phyloP scores from a whole-genome alignment of 108 stramenopile species.

The Cyclotella baltica region DNA sequence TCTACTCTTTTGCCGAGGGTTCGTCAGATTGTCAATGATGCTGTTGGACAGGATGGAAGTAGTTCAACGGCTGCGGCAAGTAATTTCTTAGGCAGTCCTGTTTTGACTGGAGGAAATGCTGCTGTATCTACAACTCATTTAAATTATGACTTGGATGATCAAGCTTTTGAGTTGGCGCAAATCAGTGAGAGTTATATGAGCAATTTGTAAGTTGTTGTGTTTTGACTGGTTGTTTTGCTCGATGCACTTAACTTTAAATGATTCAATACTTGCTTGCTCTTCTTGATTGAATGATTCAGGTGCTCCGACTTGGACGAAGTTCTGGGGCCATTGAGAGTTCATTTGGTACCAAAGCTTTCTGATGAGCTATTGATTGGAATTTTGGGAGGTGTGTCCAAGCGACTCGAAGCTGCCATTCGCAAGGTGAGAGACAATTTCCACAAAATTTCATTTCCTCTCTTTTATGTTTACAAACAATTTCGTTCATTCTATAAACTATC shows the following conservation, averaged over 20 bases:
- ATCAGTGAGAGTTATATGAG: constrained; percentile 84
- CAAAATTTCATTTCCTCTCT: not conserved
- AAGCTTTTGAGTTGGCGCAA: constrained; percentile 76
- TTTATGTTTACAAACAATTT: not conserved
- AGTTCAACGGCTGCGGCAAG: constrained; percentile 28
- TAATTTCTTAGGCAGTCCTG: constrained; percentile 59
- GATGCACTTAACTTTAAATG: no score
- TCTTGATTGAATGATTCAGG: constrained; percentile 36
- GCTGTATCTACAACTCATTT: constrained; percentile 56
- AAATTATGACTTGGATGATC: constrained; percentile 87
- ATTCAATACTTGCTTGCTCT: not conserved
- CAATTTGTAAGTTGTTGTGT: constrained; percentile 47
- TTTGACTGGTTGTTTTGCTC: not conserved
- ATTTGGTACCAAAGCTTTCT: constrained; percentile 74
- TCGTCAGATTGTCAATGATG: constrained; percentile 81
- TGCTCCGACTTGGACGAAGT: constrained; percentile 78
- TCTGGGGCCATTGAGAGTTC: constrained; percentile 65
- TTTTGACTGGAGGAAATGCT: constrained; percentile 61
- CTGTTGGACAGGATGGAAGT: constrained; percentile 69
- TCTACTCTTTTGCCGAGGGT: constrained; percentile 74
- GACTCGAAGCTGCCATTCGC: constrained; percentile 77
- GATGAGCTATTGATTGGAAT: constrained; percentile 74
- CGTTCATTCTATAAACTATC: not conserved
- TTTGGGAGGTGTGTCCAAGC: constrained; percentile 72
- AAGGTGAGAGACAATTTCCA: constrained; percentile 55